These are phyloP conservation scores for Nothophytophthora sp. DNA, from an alignment of 352 stramenopile genomes.

Conservation along the genomic window DNA sequence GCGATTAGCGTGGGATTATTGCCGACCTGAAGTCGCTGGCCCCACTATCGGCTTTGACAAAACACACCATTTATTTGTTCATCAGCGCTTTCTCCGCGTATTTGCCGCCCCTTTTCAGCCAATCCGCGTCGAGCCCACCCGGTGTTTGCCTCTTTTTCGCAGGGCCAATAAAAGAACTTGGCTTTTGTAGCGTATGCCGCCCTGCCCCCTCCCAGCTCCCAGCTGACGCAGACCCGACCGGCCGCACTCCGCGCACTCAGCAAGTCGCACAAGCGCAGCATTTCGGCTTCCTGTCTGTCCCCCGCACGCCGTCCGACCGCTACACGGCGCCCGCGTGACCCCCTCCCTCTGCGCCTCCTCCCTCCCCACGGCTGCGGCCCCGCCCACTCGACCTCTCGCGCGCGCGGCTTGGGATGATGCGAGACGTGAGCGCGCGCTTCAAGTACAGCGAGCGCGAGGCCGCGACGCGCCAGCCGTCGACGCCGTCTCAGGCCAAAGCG, in stretches of 20 bases:
- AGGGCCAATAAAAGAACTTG: constrained; percentile 30
- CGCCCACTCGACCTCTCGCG: background rate
- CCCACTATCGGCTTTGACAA: too few relatives aligned
- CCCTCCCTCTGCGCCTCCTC: constrained; percentile 13
- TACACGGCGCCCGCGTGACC: constrained; percentile 14
- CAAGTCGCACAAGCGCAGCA: too few relatives aligned
- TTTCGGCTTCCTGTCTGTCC: too few relatives aligned
- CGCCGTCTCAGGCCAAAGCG: background rate
- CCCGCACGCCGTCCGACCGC: too few relatives aligned
- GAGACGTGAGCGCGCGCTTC: constrained; percentile 67
- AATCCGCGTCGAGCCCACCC: constrained; percentile 5
- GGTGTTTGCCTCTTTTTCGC: constrained; percentile 19
- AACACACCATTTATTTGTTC: too few relatives aligned
- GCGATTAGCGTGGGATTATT: too few relatives aligned
- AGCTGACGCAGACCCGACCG: too few relatives aligned
- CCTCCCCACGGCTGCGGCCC: constrained; percentile 2
- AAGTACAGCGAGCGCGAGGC: constrained; percentile 68
- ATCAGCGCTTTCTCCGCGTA: constrained; percentile 1
- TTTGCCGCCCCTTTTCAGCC: constrained; percentile 3
- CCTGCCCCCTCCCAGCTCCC: constrained; percentile 21
- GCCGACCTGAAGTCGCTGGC: too few relatives aligned
- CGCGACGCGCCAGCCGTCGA: background rate
- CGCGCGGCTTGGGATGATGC: constrained; percentile 37
- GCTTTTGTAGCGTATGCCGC: constrained; percentile 16
- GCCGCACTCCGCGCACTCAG: too few relatives aligned